Evolutionary conservation across 148 eudicot species (phyloP).

Genomic region (Chenopodium quinoa): DNA sequence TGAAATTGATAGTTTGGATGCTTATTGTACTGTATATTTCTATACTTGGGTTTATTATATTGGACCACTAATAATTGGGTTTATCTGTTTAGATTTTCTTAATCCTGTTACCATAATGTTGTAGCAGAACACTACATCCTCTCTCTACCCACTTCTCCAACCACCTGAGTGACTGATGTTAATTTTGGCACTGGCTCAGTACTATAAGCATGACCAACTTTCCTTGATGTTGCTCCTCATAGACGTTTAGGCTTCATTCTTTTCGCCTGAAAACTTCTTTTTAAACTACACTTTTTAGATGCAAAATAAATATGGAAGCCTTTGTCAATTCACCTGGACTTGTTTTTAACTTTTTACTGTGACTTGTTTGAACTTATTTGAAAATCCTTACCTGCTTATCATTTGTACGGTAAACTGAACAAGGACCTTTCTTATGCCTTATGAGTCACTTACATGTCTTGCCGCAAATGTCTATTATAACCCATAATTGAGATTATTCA

Average conservation of each 20-base stretch:
- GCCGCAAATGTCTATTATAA: background rate
- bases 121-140: no score
- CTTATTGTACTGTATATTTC: no score
- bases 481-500: slow-evolving; percentile 13
- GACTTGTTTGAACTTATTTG: background rate
- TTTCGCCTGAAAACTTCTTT: background rate
- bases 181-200: no score
- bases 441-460: background rate
- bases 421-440: background rate
- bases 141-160: no score
- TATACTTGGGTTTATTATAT: no score
- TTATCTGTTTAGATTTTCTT: no score
- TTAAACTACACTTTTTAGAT: background rate
- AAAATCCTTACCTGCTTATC: no score
- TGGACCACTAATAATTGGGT: no score
- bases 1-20: no score
- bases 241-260: background rate
- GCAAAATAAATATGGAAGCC: background rate
- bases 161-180: no score
- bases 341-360: background rate
- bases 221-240: background rate
- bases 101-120: background rate
- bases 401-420: background rate
- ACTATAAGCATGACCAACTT: background rate
- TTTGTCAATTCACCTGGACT: background rate